Conservation (phyloP, 139 green algal species). For the Picochlorum costavermella region DNA sequence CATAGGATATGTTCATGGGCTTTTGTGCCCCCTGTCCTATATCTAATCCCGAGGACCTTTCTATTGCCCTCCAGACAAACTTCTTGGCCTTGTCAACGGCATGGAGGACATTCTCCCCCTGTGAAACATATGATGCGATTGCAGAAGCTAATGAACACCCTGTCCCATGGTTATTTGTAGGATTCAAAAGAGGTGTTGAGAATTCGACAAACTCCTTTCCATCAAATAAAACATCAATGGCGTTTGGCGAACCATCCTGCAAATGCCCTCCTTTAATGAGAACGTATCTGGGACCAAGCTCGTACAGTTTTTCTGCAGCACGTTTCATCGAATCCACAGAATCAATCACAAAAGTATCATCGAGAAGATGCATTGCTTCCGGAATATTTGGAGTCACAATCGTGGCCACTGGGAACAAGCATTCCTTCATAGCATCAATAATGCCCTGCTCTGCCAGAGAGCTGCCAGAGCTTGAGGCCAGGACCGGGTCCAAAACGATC, state of each 20-base stretch:
- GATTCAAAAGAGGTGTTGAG: slow-evolving; percentile 32
- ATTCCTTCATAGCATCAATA: slow-evolving; percentile 34
- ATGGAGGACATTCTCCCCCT: slow-evolving; percentile 38
- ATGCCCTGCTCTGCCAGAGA: slow-evolving; percentile 52
- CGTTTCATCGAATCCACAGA: slow-evolving; percentile 49
- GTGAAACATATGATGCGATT: slow-evolving; percentile 80
- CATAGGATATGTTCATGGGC: slow-evolving; percentile 65
- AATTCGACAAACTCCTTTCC: slow-evolving; percentile 46
- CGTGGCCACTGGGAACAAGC: slow-evolving; percentile 70
- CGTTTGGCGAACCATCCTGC: neutral
- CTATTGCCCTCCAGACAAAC: slow-evolving; percentile 61
- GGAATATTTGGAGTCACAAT: slow-evolving; percentile 89
- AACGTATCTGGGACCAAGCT: slow-evolving; percentile 49
- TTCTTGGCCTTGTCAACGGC: slow-evolving; percentile 55
- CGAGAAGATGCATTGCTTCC: slow-evolving; percentile 78
- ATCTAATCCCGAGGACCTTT: slow-evolving; percentile 33
- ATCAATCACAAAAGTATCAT: slow-evolving; percentile 32
- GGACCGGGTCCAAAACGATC: slow-evolving; percentile 90
- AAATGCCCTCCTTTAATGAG: slow-evolving; percentile 91
- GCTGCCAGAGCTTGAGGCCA: slow-evolving; percentile 83
- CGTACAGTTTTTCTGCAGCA: slow-evolving; percentile 55
- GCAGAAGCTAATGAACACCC: slow-evolving; percentile 84
- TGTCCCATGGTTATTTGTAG: slow-evolving; percentile 86
- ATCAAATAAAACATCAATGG: slow-evolving; percentile 84
- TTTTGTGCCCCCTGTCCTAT: slow-evolving; percentile 53